phyloP scores from a whole-genome alignment of 2,329 filamentous ascomycete species.

The Aspergillus intermedius region DNA sequence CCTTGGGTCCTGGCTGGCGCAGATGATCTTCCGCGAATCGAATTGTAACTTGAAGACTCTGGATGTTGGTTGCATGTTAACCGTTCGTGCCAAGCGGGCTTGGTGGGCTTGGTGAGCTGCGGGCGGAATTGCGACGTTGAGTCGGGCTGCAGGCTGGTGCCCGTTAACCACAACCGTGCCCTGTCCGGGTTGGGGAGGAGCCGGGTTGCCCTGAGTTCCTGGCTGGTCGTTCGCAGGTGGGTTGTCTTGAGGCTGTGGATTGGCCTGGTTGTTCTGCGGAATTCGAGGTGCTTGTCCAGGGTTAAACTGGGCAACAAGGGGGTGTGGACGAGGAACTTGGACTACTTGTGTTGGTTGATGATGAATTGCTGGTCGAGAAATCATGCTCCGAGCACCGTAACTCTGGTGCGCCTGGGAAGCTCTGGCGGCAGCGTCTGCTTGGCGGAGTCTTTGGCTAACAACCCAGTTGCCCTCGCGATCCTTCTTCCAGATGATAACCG shows the following conservation, averaged over 20 bases:
- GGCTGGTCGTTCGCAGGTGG: neutral
- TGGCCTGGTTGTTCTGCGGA: neutral
- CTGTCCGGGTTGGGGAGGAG: neutral
- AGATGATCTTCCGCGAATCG: slow-evolving; percentile 85
- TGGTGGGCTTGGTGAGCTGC: slow-evolving; percentile 14
- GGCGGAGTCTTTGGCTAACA: slow-evolving; percentile 65
- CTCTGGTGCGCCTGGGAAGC: slow-evolving; percentile 19
- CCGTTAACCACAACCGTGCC: neutral
- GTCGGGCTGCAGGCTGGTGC: neutral
- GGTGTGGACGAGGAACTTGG: neutral
- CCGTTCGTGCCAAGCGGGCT: slow-evolving; percentile 3
- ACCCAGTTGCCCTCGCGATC: slow-evolving; percentile 81
- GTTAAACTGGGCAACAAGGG: neutral
- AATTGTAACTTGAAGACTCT: slow-evolving; percentile 96
- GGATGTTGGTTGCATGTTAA: slow-evolving; percentile 35
- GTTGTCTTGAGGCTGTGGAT: neutral
- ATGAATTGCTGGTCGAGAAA: slow-evolving; percentile 1
- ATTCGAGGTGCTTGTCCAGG: neutral
- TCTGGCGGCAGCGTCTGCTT: slow-evolving; percentile 47
- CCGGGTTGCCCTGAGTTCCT: neutral
- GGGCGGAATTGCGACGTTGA: slow-evolving; percentile 11
- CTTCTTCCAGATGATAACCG: slow-evolving; percentile 88
- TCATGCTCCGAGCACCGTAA: neutral
- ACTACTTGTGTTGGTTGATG: neutral
- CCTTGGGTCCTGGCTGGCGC: slow-evolving; percentile 81